Evolutionary conservation across 306 rosid genomes (phyloP), one percentile per base, ranked within the genome.

Genomic region (Carpinus viminea): DNA sequence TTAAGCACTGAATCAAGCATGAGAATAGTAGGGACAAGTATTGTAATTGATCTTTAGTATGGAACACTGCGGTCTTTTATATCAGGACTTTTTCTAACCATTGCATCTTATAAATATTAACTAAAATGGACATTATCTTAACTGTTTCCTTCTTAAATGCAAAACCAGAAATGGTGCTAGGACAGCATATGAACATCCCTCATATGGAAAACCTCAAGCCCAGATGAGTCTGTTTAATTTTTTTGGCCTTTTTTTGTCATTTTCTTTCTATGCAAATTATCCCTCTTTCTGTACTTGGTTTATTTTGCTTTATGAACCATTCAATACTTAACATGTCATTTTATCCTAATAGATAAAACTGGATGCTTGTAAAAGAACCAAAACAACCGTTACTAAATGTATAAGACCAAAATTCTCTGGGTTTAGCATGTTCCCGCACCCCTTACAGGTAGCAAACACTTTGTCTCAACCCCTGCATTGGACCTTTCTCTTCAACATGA

Each of bases 1-100:
- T 81, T 20, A 83, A 84, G 76, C 56, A 51, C 66, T 46, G 82
- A 47, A 74, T 88, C 72, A 81, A 45, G 69, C 43, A 1, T 51
- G 53, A 85, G 73, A 60, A 66, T 38, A 8, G 24, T 17, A 41
- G 12, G 47, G 12, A 66, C 1, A 66, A 38, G 41, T 8, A 38
- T 28, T 5, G 24, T 66, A 18, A 18, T 66, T 4, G 8, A 5
- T 38, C 48, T 17, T 38, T 66, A 38, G 71, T 38, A 38, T 18
- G 26, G 21, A 66, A 61, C 43, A 28, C 43, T 12, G 16, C 0
- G 68, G 68, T 64, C 9, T 71, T 73, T 36, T 34, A 52, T 73
- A 71, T 64, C 75, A 57, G 77, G 38, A 20, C 28, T 36, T 55
- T 80, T 65, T 62, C 65, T 68, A 45, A 56, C 38, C 47, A 59